Percentiles rank a stretch among this genome's conserved stretches.
Conservation (phyloP, 345 rosid genomes). For the Syzygium aqueum region DNA sequence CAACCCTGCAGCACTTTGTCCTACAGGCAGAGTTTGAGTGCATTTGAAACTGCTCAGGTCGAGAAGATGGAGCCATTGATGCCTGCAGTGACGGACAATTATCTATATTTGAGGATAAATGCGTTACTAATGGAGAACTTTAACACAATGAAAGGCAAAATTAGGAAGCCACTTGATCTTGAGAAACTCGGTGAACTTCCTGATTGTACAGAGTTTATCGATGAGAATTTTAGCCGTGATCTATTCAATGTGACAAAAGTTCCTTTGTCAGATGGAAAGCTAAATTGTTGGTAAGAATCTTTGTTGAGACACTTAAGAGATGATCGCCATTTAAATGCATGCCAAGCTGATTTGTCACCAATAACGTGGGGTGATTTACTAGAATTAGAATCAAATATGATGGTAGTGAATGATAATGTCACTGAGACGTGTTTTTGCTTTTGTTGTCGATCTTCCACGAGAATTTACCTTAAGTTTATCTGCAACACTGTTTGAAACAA, state of each 20-base stretch:
- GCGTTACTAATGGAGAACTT: neutral
- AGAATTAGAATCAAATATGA: too few relatives aligned
- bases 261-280: neutral
- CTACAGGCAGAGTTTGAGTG: neutral
- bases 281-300: neutral
- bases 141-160: neutral
- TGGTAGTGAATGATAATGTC: too few relatives aligned
- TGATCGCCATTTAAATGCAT: too few relatives aligned
- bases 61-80: neutral
- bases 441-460: too few relatives aligned
- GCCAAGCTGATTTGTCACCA: too few relatives aligned
- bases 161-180: neutral
- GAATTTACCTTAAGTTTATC: too few relatives aligned
- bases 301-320: neutral
- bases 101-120: neutral
- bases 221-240: neutral
- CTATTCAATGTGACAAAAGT: neutral
- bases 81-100: neutral
- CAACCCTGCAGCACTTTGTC: slow-evolving; percentile 3
- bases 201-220: neutral
- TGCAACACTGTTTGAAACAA: too few relatives aligned
- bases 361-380: too few relatives aligned
- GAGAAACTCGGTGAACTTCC: neutral
- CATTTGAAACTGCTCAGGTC: neutral
- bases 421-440: too few relatives aligned